Evolutionary conservation across 2,329 filamentous ascomycete genomes (phyloP).

Genomic region (Calonectria pseudoreteaudii): DNA sequence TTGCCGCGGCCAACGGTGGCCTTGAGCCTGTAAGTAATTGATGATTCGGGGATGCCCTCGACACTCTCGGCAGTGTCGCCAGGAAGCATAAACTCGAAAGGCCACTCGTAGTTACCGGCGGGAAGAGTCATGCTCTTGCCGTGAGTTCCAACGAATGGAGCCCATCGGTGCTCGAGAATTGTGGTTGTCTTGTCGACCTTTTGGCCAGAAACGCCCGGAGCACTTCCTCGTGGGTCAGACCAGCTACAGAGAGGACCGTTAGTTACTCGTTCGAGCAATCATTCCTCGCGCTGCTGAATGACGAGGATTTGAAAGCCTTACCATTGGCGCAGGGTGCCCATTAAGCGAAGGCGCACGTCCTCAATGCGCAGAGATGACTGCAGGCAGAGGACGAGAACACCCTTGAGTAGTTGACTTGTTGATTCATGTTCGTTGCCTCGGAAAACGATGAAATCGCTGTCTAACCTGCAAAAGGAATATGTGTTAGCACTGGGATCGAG

Average conservation of each 20-base stretch:
- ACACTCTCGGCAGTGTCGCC: slow-evolving; percentile 86
- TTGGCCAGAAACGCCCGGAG: slow-evolving; percentile 69
- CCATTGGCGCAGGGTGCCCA: slow-evolving; percentile 74
- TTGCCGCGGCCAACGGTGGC: slow-evolving; percentile 89
- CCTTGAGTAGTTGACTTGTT: slow-evolving; percentile 79
- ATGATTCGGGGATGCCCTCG: slow-evolving; percentile 87
- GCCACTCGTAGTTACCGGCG: slow-evolving; percentile 86
- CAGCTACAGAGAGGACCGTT: slow-evolving; percentile 52
- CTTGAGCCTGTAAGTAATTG: slow-evolving; percentile 90
- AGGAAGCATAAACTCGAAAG: slow-evolving; percentile 80
- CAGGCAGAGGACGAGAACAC: slow-evolving; percentile 79
- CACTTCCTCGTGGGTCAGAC: slow-evolving; percentile 64
- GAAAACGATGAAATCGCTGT: slow-evolving; percentile 83
- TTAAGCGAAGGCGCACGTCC: slow-evolving; percentile 78
- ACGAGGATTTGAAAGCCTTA: slow-evolving; percentile 56
- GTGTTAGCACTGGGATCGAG: slow-evolving; percentile 22
- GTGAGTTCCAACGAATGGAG: slow-evolving; percentile 70
- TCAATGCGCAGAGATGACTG: slow-evolving; percentile 77
- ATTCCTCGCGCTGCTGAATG: background rate
- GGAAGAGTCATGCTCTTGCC: slow-evolving; percentile 70
- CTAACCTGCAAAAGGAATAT: slow-evolving; percentile 64
- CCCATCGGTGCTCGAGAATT: slow-evolving; percentile 78
- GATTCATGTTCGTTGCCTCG: slow-evolving; percentile 81
- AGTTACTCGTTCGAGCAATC: slow-evolving; percentile 19
- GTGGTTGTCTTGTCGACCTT: slow-evolving; percentile 68